These are phyloP conservation scores for Globisporangium orthogonon DNA, from an alignment of 352 stramenopile genomes.

Conservation along the genomic window DNA sequence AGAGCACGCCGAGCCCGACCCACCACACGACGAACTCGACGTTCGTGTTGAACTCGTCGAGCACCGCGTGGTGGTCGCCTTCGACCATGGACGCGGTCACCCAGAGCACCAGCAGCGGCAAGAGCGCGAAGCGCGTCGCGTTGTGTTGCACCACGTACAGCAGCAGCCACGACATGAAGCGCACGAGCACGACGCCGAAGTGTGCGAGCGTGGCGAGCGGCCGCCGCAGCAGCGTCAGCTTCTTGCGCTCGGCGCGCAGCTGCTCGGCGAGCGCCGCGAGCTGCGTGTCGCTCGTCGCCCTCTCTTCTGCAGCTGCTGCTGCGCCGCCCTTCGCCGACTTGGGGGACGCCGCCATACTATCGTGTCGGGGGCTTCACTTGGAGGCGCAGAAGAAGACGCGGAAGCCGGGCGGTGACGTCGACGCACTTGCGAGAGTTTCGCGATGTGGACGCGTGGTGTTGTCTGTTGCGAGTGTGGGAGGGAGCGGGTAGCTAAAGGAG, in stretches of 20 bases:
- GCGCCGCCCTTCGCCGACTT: constrained; percentile 1
- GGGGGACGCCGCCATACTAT: neutral
- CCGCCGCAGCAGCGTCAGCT: constrained; percentile 75
- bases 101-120: constrained; percentile 70
- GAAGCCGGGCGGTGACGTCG: neutral
- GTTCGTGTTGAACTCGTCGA: constrained; percentile 81
- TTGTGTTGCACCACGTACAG: constrained; percentile 61
- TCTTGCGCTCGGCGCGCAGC: constrained; percentile 73
- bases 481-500: neutral
- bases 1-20: constrained; percentile 91
- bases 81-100: constrained; percentile 52
- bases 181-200: constrained; percentile 70
- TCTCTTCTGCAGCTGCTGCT: neutral
- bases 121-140: constrained; percentile 68
- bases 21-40: constrained; percentile 91
- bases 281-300: constrained; percentile 2
- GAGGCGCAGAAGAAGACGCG: no score
- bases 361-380: neutral
- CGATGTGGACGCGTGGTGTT: neutral
- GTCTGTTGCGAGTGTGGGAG: neutral
- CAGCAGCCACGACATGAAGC: constrained; percentile 68
- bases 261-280: constrained; percentile 32
- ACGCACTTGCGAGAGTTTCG: neutral
- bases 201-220: constrained; percentile 74
- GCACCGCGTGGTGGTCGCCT: constrained; percentile 61